Evolutionary conservation across 2,329 filamentous ascomycete species (phyloP), one percentile per base, ranked within the genome.

Genomic region (Trichoderma citrinoviride): DNA sequence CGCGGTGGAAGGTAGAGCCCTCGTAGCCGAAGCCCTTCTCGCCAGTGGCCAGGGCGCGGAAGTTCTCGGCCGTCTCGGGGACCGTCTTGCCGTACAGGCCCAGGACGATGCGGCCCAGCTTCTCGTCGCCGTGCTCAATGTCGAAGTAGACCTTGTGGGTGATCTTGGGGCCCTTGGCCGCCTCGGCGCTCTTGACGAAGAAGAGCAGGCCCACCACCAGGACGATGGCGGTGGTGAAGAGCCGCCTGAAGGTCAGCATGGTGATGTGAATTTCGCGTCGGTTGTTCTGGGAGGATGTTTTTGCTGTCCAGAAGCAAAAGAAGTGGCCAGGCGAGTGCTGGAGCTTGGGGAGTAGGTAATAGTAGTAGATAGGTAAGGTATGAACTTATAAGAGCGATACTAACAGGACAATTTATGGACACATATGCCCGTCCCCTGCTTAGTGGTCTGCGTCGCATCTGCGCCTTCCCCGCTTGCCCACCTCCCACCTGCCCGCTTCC

Each of bases 71-170:
- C 19, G 87, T 90, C 85, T 92, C 88, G 73, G 92, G 92, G 33
- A 92, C 89, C 47, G 91, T 94, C 84, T 92, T 92, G 80, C 91
- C 92, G 76, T 95, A 96, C 57, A 96, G 87, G 71, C 92, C 92
- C 41, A 95, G 86, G 70, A 92, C 88, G 71, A 96, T 84, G 68
- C 90, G 87, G 67, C 92, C 92, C 47, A 94, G 75, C 54, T 84
- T 77, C 79, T 92, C 83, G 69, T 91, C 91, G 73, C 89, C 92
- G 74, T 92, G 88, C 73, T 84, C 80, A 70, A 96, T 88, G 78
- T 95, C 91, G 78, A 96, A 94, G 84, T 87, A 95, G 79, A 95
- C 92, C 87, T 96, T 97, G 84, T 91, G 84, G 73, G 93, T 97
- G 82, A 97, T 94, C 87, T 95, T 96, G 68, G 92, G 94, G 53